A percentile compares a stretch with the other conserved stretches of the same genome.
Conservation (phyloP, 352 stramenopile species). For the Globisporangium mamillatum region DNA sequence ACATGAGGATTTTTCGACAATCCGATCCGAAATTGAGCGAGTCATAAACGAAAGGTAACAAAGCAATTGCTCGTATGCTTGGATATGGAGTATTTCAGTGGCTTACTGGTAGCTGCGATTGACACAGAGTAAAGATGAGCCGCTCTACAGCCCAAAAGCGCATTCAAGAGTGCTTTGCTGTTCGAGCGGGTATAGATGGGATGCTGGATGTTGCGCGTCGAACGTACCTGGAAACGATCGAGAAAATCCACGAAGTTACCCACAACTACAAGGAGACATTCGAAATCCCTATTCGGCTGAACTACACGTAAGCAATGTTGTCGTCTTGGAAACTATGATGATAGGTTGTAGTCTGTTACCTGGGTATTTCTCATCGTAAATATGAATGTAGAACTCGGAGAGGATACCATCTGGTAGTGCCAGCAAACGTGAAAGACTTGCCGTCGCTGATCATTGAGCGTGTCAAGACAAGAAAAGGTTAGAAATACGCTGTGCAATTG, state of each 20-base stretch:
- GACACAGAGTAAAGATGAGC: constrained; percentile 54
- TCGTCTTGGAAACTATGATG: neutral
- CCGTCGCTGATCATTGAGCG: constrained; percentile 64
- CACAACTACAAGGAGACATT: constrained; percentile 75
- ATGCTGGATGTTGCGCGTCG: constrained; percentile 83
- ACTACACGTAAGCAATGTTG: constrained; percentile 59
- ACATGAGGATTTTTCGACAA: constrained; percentile 49
- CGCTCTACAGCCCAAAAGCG: constrained; percentile 72
- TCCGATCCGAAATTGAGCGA: constrained; percentile 60
- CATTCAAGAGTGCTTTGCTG: constrained; percentile 84
- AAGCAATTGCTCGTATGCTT: neutral
- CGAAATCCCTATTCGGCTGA: constrained; percentile 60
- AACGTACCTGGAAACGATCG: constrained; percentile 81
- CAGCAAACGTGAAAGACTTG: constrained; percentile 51
- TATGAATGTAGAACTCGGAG: constrained; percentile 38
- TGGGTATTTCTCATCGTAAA: neutral
- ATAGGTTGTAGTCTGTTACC: neutral
- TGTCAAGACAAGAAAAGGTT: constrained; percentile 63
- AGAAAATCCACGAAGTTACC: constrained; percentile 76
- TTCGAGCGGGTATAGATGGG: constrained; percentile 75
- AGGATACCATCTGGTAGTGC: constrained; percentile 73
- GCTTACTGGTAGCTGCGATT: neutral
- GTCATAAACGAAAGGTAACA: constrained; percentile 74
- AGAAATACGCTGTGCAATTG: neutral
- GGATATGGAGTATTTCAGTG: neutral